These are phyloP conservation scores for Leptomonas seymouri DNA, from an alignment of 208 protist genomes.

Conservation along the genomic window DNA sequence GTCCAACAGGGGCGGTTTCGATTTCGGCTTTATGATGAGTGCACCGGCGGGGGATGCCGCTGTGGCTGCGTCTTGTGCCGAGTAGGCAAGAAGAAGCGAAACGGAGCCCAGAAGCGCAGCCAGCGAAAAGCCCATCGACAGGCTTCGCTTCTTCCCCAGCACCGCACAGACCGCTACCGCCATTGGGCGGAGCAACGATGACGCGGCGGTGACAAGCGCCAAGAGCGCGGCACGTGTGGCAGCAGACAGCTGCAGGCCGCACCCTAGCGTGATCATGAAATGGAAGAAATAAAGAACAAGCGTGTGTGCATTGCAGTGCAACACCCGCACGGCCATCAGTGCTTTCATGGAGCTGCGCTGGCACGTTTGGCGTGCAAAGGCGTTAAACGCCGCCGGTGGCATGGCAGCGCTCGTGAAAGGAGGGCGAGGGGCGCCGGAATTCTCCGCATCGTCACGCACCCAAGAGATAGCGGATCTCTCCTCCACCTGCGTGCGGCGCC, in stretches of 20 bases:
- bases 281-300: constrained; percentile 10
- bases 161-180: background rate
- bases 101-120: background rate
- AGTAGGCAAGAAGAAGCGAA: constrained; percentile 22
- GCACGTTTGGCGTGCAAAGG: constrained; percentile 55
- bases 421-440: background rate
- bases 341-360: constrained; percentile 59
- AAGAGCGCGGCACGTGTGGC: constrained; percentile 10
- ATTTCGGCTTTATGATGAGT: background rate
- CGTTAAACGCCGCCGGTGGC: constrained; percentile 12
- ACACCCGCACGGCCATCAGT: constrained; percentile 31
- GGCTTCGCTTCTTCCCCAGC: constrained; percentile 15
- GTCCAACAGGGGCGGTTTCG: background rate
- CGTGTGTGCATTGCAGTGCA: constrained; percentile 34
- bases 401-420: background rate
- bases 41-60: background rate
- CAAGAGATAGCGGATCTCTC: background rate
- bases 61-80: background rate
- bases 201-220: constrained; percentile 12
- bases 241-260: constrained; percentile 15
- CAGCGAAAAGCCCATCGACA: background rate
- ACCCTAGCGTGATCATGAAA: constrained; percentile 20
- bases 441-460: constrained; percentile 3
- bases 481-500: background rate
- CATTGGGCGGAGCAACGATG: constrained; percentile 14